Evolutionary conservation across 352 stramenopile species (phyloP), one percentile per base, ranked within the genome.

Genomic region (Discostella stelligera): DNA sequence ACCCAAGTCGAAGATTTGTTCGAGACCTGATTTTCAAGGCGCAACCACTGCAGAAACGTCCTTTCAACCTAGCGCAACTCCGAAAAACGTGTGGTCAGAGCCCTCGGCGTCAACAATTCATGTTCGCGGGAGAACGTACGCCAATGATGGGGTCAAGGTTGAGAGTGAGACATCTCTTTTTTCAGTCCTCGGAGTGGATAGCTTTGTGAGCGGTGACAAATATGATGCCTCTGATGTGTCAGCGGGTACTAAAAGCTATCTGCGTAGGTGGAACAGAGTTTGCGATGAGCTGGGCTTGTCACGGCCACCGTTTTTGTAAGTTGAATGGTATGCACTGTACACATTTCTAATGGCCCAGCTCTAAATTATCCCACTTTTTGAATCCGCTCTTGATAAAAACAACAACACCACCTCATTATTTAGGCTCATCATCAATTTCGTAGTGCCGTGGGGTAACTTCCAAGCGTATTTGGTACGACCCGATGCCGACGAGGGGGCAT

Each of bases 361-460:
- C 37, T 13, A 3, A 44, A 44, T 44, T 14, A 44, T 44, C 27
- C 2, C 27, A 32, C 2, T 6, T 5, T 32, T 32, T 32, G 27
- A 32, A 32, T 32, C 37, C 37, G 7, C 37, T 44, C 37, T 44
- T 44, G 37, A 10, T 44, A 14, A 13, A 2, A 10, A 3, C 49
- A 56, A 32, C 20, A n/a, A n/a, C n/a, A n/a, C n/a, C n/a, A n/a
- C n/a, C n/a, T n/a, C n/a, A n/a, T 16, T 14, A 21, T 25, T 37
- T n/a, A 69, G 55, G 53, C 67, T 77, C 46, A 25, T 76, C 7
- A 20, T 82, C n/a, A 81, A 80, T 48, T 80, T 79, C 56, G 16
- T 77, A 23, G 61, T 83, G 7, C 79, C 79, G 18, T 85, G 73
- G 73, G 79, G 79, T 25, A 82, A 77, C 49, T 75, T 85, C 58